Percentiles rank a stretch among this genome's conserved stretches.
These are phyloP conservation scores for Ligustrum vulgare DNA, from an alignment of 257 asterid genomes.

Conservation along the genomic window DNA sequence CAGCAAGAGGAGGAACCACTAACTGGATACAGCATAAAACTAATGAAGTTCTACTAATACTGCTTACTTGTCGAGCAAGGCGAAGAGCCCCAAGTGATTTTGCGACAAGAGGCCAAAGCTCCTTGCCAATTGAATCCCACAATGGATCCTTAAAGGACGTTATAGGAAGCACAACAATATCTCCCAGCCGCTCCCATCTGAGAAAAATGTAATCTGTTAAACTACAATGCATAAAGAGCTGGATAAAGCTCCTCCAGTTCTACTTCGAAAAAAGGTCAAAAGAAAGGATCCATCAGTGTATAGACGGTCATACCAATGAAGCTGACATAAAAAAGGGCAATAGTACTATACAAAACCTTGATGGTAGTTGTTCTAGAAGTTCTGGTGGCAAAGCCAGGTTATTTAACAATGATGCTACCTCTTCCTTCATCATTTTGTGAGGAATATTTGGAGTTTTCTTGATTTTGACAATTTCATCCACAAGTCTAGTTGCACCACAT, in stretches of 20 bases:
- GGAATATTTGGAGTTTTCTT: constrained; percentile 70
- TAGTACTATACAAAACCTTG: constrained; percentile 50
- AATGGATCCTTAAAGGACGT: constrained; percentile 69
- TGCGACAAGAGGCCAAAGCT: constrained; percentile 86
- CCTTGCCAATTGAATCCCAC: constrained; percentile 70
- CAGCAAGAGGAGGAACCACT: constrained; percentile 8
- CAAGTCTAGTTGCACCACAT: constrained; percentile 60
- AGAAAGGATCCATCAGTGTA: background rate
- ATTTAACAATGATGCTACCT: constrained; percentile 56
- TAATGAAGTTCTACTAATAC: constrained; percentile 5
- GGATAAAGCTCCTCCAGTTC: background rate
- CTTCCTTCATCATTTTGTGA: constrained; percentile 71
- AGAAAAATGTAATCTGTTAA: constrained; percentile 18
- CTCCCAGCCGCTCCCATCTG: constrained; percentile 98
- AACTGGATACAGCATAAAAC: background rate
- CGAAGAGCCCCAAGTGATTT: constrained; percentile 72
- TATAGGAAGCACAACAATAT: constrained; percentile 74
- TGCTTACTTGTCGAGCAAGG: constrained; percentile 85
- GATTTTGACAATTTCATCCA: constrained; percentile 59
- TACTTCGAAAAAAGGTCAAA: background rate
- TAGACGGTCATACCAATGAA: background rate
- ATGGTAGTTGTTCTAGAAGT: constrained; percentile 76
- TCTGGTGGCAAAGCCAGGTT: constrained; percentile 51
- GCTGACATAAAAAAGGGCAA: background rate
- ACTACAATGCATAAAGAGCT: background rate